phyloP scores from a whole-genome alignment of 371 early-diverging fungal genomes.

The Rhizopus arrhizus region DNA sequence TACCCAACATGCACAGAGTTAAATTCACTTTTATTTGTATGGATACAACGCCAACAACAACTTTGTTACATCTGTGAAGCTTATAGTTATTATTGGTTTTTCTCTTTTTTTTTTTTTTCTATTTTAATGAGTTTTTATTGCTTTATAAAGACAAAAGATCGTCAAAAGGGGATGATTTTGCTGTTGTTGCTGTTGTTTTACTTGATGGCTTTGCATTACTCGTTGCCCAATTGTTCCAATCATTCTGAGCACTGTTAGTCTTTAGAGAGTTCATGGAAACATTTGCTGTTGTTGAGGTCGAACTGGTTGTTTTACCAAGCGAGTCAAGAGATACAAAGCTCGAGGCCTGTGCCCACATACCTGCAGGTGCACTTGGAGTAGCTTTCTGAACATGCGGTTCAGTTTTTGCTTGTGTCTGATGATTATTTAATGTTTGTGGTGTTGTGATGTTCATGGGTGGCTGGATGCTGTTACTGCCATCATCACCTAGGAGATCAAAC shows the following conservation, averaged over 20 bases:
- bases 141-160: slow-evolving; percentile 9
- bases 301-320: slow-evolving; percentile 41
- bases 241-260: slow-evolving; percentile 40
- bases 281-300: slow-evolving; percentile 33
- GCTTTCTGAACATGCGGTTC: not conserved
- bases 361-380: slow-evolving; percentile 31
- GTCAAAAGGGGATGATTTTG: slow-evolving; percentile 16
- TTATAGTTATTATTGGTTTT: too few species aligned
- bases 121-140: not conserved
- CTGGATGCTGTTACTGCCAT: not conserved
- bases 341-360: slow-evolving; percentile 63
- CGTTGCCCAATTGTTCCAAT: slow-evolving; percentile 51
- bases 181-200: not conserved
- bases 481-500: not conserved
- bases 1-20: too few species aligned
- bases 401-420: not conserved
- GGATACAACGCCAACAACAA: too few species aligned
- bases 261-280: slow-evolving; percentile 65
- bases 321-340: slow-evolving; percentile 60
- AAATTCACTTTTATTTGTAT: too few species aligned
- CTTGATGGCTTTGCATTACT: slow-evolving; percentile 12
- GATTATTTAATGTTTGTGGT: not conserved
- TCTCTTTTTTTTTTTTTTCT: too few species aligned
- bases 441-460: not conserved
- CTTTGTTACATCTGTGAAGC: too few species aligned